Base-by-base conservation (phyloP, 192 early-diverging fungal species). In the Podochytrium sp. region DNA sequence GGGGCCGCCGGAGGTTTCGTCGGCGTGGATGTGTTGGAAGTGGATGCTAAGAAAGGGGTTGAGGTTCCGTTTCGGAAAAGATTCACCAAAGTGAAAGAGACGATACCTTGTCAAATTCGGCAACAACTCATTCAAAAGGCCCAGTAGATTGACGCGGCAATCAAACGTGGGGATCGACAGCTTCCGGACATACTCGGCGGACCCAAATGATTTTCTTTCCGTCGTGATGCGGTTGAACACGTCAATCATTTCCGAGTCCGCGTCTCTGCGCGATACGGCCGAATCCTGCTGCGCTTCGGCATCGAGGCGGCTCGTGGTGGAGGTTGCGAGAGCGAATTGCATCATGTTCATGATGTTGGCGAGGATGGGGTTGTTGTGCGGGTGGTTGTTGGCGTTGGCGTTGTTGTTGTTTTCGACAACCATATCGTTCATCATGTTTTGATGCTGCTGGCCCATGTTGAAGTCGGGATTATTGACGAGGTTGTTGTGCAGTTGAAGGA, bases 101-200 rank as follows among this genome's bases (percentile, higher is more conserved):
- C 16, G 37, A 53, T 50, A 65, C 72, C 59, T 64, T 53, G 33
- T 20, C 39, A 64, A 51, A 38, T 65, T 67, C n/a, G 74, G 74
- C 20, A 75, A 33, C 35, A 75, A 55, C 33, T 63, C 53, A 55
- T 56, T 75, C 37, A 75, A 42, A n/a, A 75, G 39, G 33, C n/a
- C 3, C 47, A 67, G 5, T 30, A 41, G 40, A 16, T 40, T 63
- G 16, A 75, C 74, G 20, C 37, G 32, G 16, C 33, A 51, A 25
- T 75, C 74, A 67, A 75, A 75, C 1, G 74, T 53, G 4, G 74
- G 74, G 25, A 75, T 34, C 38, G 50, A 35, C 6, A 75, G 61
- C 23, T 30, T 65, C 33, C 35, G 14, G 16, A 75, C 74, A 43
- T 43, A 30, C 5, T 2, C 25, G 10, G 41, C 39, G 23, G 29